Evolutionary conservation across 768 basidiomycete species (phyloP), one percentile per base, ranked within the genome.

Genomic region (Trametes coccinea): DNA sequence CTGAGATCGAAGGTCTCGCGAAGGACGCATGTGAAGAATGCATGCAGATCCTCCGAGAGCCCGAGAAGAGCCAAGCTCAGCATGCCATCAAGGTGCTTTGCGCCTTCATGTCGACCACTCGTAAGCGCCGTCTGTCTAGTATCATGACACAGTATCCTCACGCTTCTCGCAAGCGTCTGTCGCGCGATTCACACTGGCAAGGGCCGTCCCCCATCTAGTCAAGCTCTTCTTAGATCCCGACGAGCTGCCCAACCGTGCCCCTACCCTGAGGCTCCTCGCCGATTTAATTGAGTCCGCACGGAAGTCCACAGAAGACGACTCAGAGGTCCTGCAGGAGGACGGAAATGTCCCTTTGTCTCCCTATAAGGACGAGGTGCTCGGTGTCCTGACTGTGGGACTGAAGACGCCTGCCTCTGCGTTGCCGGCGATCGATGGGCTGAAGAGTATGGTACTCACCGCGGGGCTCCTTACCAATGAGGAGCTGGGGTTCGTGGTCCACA

Each of bases 51-150:
- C 75, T 98, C 45, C 83, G 86, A 45, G 92, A 97, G 70, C 94
- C 96, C 0, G 97, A 98, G 73, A 98, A 98, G 77, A 89, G 84
- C 71, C 91, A 94, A 71, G 94, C 95, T 1, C 87, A 87, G 70
- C 87, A 92, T 43, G 95, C 94, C 1, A 89, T 89, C 48, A 93
- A 92, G 71, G 83, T 94, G 34, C 74, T 98, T 34, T 88, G 89
- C 63, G 83, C 86, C 2, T 84, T 94, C 66, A 81, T 92, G 73
- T 76, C 82, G n/a, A 89, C 88, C 11, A 90, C 92, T 7, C 82
- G 95, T 95, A 69, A 50, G 90, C 82, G 0, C 7, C 40, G 17
- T 59, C 30, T 30, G 17, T 37, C 34, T 37, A 17, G 17, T 34
- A 1, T 6, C 9, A 3, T 14, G 27, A 33, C 16, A 16, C n/a